Percentiles rank a stretch among this genome's conserved stretches.
Evolutionary conservation across 768 basidiomycete species (phyloP).

Genomic region (Lactarius tabidus): DNA sequence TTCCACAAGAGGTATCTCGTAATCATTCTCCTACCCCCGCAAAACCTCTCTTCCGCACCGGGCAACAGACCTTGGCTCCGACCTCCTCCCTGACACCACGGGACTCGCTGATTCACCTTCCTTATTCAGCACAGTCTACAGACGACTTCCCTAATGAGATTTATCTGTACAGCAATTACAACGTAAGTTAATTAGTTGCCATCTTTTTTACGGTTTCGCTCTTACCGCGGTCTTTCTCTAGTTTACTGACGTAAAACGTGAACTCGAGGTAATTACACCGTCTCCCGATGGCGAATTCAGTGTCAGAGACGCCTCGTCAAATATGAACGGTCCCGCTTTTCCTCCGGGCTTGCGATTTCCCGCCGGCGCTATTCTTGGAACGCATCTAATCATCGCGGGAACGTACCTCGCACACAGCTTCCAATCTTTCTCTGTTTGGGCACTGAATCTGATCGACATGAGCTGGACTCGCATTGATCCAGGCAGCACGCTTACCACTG

Average conservation of each 20-base stretch:
- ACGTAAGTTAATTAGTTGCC: slow-evolving; percentile 48
- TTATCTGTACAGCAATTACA: slow-evolving; percentile 93
- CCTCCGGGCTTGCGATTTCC: slow-evolving; percentile 97
- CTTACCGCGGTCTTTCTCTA: slow-evolving; percentile 31
- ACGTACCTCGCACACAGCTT: slow-evolving; percentile 93
- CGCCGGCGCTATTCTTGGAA: slow-evolving; percentile 87
- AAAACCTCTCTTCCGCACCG: slow-evolving; percentile 55
- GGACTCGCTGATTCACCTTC: slow-evolving; percentile 62
- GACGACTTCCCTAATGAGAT: slow-evolving; percentile 82
- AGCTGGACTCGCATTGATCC: slow-evolving; percentile 87
- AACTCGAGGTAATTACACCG: slow-evolving; percentile 88
- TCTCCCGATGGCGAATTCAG: slow-evolving; percentile 70
- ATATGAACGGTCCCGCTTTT: slow-evolving; percentile 77
- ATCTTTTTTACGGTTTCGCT: slow-evolving; percentile 8
- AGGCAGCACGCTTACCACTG: slow-evolving; percentile 76
- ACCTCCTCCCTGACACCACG: slow-evolving; percentile 56
- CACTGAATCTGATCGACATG: slow-evolving; percentile 79
- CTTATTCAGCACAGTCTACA: slow-evolving; percentile 69
- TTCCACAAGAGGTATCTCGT: slow-evolving; percentile 57
- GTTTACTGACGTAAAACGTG: slow-evolving; percentile 95
- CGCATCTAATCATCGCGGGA: slow-evolving; percentile 89
- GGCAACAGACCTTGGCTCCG: slow-evolving; percentile 35
- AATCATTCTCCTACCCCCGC: slow-evolving; percentile 45
- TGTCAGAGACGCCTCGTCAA: slow-evolving; percentile 72
- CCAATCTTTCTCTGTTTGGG: slow-evolving; percentile 96